Evolutionary conservation across 257 asterid species (phyloP).

Genomic region (Agastache rugosa): DNA sequence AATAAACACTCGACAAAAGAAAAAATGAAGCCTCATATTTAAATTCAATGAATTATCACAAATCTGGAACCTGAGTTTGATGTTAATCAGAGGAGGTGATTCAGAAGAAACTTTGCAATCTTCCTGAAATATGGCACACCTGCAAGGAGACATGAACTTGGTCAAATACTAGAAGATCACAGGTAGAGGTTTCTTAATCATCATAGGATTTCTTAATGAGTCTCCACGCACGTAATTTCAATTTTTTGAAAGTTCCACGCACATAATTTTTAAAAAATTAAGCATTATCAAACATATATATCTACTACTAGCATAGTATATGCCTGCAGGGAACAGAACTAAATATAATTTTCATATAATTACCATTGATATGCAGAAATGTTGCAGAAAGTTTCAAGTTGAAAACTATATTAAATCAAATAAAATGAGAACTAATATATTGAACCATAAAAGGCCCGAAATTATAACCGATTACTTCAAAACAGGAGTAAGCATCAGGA

Average conservation of each 20-base stretch:
- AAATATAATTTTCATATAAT: background rate
- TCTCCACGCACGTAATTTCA: background rate
- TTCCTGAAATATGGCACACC: constrained; percentile 96
- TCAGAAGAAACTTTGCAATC: constrained; percentile 76
- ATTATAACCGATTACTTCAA: background rate
- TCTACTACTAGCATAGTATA: constrained; percentile 8
- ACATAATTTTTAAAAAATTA: background rate
- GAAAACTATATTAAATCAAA: background rate
- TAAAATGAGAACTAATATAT: background rate
- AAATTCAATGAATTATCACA: constrained; percentile 22
- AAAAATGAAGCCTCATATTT: constrained; percentile 14
- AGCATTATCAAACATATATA: constrained; percentile 11
- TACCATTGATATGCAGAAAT: background rate
- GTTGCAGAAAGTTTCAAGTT: background rate
- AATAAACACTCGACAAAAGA: constrained; percentile 41
- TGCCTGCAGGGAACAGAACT: constrained; percentile 2
- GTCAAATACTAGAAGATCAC: constrained; percentile 28
- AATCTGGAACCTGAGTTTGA: constrained; percentile 80
- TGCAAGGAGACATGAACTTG: constrained; percentile 44
- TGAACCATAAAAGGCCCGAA: background rate
- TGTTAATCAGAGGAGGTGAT: constrained; percentile 69
- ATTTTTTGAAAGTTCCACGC: no score
- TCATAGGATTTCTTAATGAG: constrained; percentile 20
- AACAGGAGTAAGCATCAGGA: constrained; percentile 12
- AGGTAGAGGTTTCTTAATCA: constrained; percentile 13